phyloP scores from a whole-genome alignment of 495 filamentous ascomycete species.

The Hypoxylon crocopeplum region DNA sequence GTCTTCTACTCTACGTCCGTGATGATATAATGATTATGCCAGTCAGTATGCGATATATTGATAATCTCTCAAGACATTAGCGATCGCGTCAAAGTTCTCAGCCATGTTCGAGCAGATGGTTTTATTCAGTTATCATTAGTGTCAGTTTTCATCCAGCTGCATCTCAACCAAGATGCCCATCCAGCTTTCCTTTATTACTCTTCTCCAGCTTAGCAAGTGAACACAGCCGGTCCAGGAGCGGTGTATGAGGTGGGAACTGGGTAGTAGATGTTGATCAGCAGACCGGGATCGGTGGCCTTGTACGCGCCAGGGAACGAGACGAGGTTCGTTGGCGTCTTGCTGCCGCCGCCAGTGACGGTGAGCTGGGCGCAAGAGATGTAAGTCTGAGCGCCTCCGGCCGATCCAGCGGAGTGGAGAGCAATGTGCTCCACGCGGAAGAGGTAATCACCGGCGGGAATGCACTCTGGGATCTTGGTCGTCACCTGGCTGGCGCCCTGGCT shows the following conservation, averaged over 20 bases:
- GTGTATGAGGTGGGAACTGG: conserved; percentile 47
- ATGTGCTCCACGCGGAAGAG: conserved; percentile 67
- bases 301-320: conserved; percentile 47
- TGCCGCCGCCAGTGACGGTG: conserved; percentile 43
- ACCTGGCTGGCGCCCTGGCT: conserved; percentile 43
- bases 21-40: too few relatives aligned
- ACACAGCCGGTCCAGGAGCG: conserved; percentile 55
- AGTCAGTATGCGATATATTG: too few relatives aligned
- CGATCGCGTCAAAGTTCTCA: too few relatives aligned
- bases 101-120: too few relatives aligned
- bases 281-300: conserved; percentile 43
- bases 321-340: conserved; percentile 37
- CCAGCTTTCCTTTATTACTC: background rate
- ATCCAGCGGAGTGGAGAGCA: conserved; percentile 55
- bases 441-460: conserved; percentile 60
- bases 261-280: conserved; percentile 50
- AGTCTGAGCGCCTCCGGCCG: conserved; percentile 55
- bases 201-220: conserved; percentile 40
- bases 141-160: too few relatives aligned
- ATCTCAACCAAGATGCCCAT: too few relatives aligned
- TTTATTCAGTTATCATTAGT: too few relatives aligned
- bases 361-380: conserved; percentile 52
- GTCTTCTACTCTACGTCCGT: background rate
- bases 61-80: too few relatives aligned
- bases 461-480: conserved; percentile 54